Percentiles rank a stretch among this genome's conserved stretches.
Conservation (phyloP, 2,329 filamentous ascomycete genomes). For the Intubia oerlemansii region DNA sequence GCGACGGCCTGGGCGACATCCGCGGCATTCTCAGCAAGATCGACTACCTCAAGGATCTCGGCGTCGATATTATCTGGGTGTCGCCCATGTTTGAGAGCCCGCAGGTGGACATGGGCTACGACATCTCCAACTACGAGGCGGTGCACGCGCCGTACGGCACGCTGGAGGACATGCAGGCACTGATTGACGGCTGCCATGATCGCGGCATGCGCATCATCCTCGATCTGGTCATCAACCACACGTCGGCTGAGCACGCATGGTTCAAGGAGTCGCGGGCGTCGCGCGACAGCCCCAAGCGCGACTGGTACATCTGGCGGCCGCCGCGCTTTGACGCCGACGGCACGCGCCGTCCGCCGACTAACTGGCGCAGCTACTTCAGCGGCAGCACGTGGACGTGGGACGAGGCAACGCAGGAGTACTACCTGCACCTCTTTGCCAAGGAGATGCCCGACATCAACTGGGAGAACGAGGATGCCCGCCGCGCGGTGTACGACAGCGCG, state of each 20-base stretch:
- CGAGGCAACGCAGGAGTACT: slow-evolving; percentile 51
- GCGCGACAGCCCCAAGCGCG: slow-evolving; percentile 38
- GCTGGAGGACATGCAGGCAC: slow-evolving; percentile 37
- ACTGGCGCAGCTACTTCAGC: slow-evolving; percentile 45
- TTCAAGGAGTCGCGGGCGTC: slow-evolving; percentile 44
- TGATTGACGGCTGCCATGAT: slow-evolving; percentile 36
- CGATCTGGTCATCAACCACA: slow-evolving; percentile 63
- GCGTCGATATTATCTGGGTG: slow-evolving; percentile 39
- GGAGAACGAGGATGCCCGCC: slow-evolving; percentile 46
- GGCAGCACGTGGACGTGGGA: slow-evolving; percentile 51
- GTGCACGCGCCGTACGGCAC: slow-evolving; percentile 36
- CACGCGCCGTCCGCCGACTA: slow-evolving; percentile 48
- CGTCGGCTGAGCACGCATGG: slow-evolving; percentile 49
- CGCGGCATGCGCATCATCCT: slow-evolving; percentile 38
- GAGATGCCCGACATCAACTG: slow-evolving; percentile 68
- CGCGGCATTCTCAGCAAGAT: slow-evolving; percentile 41
- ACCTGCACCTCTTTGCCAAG: slow-evolving; percentile 50
- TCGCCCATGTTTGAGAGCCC: slow-evolving; percentile 32
- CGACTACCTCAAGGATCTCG: slow-evolving; percentile 40
- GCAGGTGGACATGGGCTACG: slow-evolving; percentile 37
- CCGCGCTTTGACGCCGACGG: slow-evolving; percentile 28
- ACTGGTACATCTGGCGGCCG: slow-evolving; percentile 24
- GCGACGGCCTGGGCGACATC: slow-evolving; percentile 44
- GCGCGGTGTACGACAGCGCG: slow-evolving; percentile 47
- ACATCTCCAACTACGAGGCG: slow-evolving; percentile 41